phyloP scores from a whole-genome alignment of 306 rosid species.

The Sicyos edulis region DNA sequence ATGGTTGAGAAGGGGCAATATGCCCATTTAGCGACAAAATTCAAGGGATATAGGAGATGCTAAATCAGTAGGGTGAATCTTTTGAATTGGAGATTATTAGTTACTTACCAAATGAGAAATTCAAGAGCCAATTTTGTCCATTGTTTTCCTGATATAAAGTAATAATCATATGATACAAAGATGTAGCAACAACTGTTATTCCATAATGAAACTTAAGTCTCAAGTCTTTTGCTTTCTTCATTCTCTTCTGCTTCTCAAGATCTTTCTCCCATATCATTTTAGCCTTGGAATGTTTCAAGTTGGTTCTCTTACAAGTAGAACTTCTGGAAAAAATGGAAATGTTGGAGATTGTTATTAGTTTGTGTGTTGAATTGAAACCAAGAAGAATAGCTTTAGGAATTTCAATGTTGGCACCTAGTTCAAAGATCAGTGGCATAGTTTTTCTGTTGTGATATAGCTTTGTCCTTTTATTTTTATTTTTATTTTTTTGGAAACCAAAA shows the following conservation, averaged over 20 bases:
- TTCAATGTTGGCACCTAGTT: neutral
- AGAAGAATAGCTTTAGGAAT: neutral
- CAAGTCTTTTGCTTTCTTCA: neutral
- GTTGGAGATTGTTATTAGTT: neutral
- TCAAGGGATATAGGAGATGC: slow-evolving; percentile 45
- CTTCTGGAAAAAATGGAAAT: no score
- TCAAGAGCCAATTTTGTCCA: slow-evolving; percentile 1
- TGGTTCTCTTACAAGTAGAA: neutral
- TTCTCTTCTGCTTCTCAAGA: neutral
- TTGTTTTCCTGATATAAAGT: neutral
- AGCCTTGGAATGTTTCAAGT: neutral
- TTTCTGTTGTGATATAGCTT: no score
- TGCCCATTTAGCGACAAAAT: slow-evolving; percentile 44
- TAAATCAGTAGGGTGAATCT: slow-evolving; percentile 16
- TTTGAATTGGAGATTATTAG: slow-evolving; percentile 16
- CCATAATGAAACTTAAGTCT: neutral
- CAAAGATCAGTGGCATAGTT: neutral
- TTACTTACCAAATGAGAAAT: neutral
- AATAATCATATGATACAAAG: neutral
- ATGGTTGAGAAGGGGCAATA: slow-evolving; percentile 67
- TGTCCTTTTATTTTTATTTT: no score
- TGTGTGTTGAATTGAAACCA: neutral
- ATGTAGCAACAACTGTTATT: slow-evolving; percentile 6
- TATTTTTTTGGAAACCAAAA: no score
- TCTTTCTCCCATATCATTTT: neutral